Percentiles rank a stretch among this genome's conserved stretches.
Evolutionary conservation across 179 eudicot genomes (phyloP).

Genomic region (Spinacia oleracea): DNA sequence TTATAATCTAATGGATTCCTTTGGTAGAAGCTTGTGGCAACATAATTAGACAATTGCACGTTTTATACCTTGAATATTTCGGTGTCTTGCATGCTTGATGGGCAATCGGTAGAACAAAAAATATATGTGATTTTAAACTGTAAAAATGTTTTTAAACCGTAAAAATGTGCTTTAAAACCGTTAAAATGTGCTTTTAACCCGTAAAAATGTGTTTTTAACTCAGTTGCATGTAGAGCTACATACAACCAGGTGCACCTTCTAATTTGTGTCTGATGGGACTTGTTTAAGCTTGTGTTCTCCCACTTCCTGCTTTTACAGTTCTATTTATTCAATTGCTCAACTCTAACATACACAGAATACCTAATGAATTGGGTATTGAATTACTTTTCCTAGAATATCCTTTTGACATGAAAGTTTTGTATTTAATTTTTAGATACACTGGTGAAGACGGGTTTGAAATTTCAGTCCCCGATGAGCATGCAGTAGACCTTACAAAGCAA

Average conservation of each 20-base stretch:
- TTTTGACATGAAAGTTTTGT: conserved; percentile 6
- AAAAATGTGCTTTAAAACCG: too few species aligned
- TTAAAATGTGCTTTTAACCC: too few species aligned
- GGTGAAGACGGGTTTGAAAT: conserved; percentile 99
- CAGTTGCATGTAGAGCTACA: too few species aligned
- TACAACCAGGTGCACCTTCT: too few species aligned
- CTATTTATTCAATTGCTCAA: neutral
- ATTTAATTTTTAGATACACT: conserved; percentile 61
- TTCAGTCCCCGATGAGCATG: conserved; percentile 75
- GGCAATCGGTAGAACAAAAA: too few species aligned
- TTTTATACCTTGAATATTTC: neutral
- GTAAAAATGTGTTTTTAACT: too few species aligned
- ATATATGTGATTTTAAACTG: too few species aligned
- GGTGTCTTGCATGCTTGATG: neutral
- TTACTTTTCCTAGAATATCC: neutral
- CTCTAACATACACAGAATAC: neutral
- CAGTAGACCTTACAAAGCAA: conserved; percentile 81
- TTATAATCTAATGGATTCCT: neutral
- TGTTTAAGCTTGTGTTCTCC: neutral
- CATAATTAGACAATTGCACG: neutral
- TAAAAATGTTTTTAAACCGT: too few species aligned
- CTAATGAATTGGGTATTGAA: neutral
- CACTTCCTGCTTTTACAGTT: neutral
- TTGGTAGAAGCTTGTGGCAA: neutral
- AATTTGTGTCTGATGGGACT: too few species aligned